Conservation (phyloP, 805 yeast genomes). For the Saturnispora halmiae region DNA sequence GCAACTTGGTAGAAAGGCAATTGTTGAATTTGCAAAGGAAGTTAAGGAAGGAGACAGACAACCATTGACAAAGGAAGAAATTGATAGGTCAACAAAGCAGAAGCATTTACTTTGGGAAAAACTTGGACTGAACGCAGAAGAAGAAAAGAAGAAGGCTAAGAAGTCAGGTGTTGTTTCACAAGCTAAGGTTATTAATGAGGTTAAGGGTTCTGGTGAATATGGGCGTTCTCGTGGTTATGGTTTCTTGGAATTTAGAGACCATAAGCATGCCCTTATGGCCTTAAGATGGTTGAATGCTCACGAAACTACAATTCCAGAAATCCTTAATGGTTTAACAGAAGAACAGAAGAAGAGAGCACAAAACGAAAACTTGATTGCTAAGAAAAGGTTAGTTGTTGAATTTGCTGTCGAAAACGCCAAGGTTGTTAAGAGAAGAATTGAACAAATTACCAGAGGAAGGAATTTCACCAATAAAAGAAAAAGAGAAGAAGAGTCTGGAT, state of each 20-base stretch:
- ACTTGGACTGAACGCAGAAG: constrained; percentile 31
- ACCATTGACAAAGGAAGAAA: constrained; percentile 82
- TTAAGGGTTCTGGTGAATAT: constrained; percentile 73
- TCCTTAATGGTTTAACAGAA: constrained; percentile 57
- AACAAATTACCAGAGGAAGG: constrained; percentile 36
- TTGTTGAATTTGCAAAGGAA: constrained; percentile 88
- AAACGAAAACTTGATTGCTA: constrained; percentile 41
- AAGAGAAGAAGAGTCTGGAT: constrained; percentile 18
- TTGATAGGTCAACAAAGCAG: constrained; percentile 64
- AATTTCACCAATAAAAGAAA: constrained; percentile 18
- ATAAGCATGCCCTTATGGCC: constrained; percentile 89
- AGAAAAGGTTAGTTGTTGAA: constrained; percentile 81
- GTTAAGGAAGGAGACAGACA: constrained; percentile 69
- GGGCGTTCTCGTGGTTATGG: constrained; percentile 98
- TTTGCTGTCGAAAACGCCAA: constrained; percentile 94
- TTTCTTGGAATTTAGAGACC: constrained; percentile 87
- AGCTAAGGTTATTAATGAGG: constrained; percentile 87
- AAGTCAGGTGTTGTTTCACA: constrained; percentile 88
- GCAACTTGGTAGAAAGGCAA: constrained; percentile 88
- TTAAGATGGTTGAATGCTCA: constrained; percentile 96
- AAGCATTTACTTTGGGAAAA: constrained; percentile 34
- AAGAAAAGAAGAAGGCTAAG: constrained; percentile 48
- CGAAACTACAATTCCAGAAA: constrained; percentile 63
- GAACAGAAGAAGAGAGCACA: constrained; percentile 53
- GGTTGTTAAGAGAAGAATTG: constrained; percentile 84